These are phyloP conservation scores for Globisporangium megalacanthum DNA, from an alignment of 352 stramenopile genomes.

Conservation along the genomic window DNA sequence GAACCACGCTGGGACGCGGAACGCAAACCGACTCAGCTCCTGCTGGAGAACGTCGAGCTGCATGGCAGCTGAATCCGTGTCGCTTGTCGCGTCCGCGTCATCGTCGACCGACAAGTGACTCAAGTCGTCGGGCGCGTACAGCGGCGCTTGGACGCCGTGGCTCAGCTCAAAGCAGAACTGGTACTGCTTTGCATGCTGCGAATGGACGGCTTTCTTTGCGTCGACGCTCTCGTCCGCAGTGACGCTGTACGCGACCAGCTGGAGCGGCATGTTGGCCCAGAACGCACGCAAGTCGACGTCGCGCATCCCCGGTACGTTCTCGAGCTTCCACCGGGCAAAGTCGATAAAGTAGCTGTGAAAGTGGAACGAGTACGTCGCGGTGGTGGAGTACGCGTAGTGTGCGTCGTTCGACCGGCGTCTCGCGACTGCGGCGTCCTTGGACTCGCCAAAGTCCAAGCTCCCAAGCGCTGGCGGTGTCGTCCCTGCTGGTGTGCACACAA, in stretches of 20 bases:
- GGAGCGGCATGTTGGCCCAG: slow-evolving; percentile 58
- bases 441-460: slow-evolving; percentile 47
- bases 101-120: neutral
- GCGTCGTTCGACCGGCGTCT: slow-evolving; percentile 26
- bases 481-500: slow-evolving; percentile 38
- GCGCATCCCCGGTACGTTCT: slow-evolving; percentile 45
- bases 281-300: slow-evolving; percentile 40
- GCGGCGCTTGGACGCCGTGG: slow-evolving; percentile 19
- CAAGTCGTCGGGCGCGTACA: neutral
- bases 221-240: slow-evolving; percentile 10
- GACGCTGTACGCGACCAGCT: slow-evolving; percentile 49
- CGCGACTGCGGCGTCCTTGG: slow-evolving; percentile 24
- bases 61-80: neutral
- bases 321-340: slow-evolving; percentile 46
- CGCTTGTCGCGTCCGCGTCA: neutral
- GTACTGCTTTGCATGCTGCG: slow-evolving; percentile 39
- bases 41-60: slow-evolving; percentile 23
- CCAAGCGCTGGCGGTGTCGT: slow-evolving; percentile 30
- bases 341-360: slow-evolving; percentile 74
- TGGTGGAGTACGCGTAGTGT: slow-evolving; percentile 52
- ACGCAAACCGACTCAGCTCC: slow-evolving; percentile 25
- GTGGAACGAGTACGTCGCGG: slow-evolving; percentile 64
- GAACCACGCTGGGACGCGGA: slow-evolving; percentile 40
- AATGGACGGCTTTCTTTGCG: slow-evolving; percentile 24
- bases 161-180: slow-evolving; percentile 51